Percentiles rank a stretch among this genome's conserved stretches.
phyloP scores from a whole-genome alignment of 495 filamentous ascomycete species.

The Aspergillus funiculosus region DNA sequence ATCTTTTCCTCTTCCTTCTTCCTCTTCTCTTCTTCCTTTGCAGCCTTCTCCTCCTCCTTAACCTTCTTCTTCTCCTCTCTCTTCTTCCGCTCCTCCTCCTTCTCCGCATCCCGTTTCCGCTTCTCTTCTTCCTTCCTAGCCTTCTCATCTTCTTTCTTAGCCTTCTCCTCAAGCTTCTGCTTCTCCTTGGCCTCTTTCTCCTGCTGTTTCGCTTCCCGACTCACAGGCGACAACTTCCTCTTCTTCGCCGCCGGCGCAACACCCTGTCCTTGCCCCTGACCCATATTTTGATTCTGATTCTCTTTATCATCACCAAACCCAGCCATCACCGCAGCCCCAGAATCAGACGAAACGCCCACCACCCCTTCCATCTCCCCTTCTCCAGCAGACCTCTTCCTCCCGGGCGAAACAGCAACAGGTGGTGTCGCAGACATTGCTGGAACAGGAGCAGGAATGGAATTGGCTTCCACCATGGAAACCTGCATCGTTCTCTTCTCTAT shows the following conservation, averaged over 20 bases:
- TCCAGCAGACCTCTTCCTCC: too few relatives aligned
- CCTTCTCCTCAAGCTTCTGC: conserved; percentile 39
- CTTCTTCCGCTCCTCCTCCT: conserved; percentile 27
- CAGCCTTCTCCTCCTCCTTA: conserved; percentile 57
- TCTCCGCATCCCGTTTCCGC: conserved; percentile 30
- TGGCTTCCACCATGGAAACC: too few relatives aligned
- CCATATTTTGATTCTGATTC: not conserved
- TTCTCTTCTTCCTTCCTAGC: conserved; percentile 40
- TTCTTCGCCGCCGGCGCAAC: conserved; percentile 36
- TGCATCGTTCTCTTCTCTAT: too few relatives aligned
- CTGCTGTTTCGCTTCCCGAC: conserved; percentile 49
- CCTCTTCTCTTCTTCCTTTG: conserved; percentile 25
- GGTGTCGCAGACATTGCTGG: too few relatives aligned
- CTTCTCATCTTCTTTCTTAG: conserved; percentile 42
- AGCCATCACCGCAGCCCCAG: too few relatives aligned
- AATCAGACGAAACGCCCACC: too few relatives aligned
- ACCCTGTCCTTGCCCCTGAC: not conserved
- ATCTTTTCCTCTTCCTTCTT: conserved; percentile 51
- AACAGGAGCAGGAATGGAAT: too few relatives aligned
- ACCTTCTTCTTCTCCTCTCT: conserved; percentile 48
- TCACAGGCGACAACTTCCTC: conserved; percentile 47
- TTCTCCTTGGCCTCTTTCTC: conserved; percentile 46
- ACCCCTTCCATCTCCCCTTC: too few relatives aligned
- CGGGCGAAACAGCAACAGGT: too few relatives aligned
- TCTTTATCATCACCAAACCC: conserved; percentile 11